Base-by-base conservation (phyloP, 257 asterid genomes). In the Nicotiana knightiana region DNA sequence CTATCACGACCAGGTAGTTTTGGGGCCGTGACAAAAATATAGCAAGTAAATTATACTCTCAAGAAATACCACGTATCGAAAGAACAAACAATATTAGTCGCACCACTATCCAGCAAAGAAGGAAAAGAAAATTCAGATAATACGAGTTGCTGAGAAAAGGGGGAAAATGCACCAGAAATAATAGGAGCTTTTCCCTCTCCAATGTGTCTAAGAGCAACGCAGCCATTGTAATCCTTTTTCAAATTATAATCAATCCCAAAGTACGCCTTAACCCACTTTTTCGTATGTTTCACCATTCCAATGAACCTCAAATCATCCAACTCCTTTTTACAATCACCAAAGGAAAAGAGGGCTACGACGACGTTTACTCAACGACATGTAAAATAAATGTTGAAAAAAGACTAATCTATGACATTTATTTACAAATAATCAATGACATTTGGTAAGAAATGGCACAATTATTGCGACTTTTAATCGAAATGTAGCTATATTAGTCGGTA, bases 251-350 rank as follows among this genome's bases (percentile, higher is more conserved):
- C 89, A 61, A 95, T 90, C 62, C 97, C 93, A 85, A 93, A 92
- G 61, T 90, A 93, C 54, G 91, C 86, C 87, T 91, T 94, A 79
- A 86, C 46, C 99, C 98, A 95, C 88, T 81, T 91, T 88, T 84
- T 90, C 93, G 75, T 92, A 83, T 95, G 99, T 37, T 82, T 88
- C 62, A 91, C 97, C 58, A 84, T 3, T 51, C 85, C 88, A 84
- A 86, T 87, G 81, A 84, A 90, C 91, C 97, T 92, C 89, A 91
- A 64, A 28, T 82, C 89, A 87, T 84, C 92, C 93, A 95, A 75
- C 87, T 90, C 97, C 85, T 85, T 84, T 73, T 91, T 88, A 24
- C 91, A 77, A 78, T 86, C 85, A 35, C 39, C 5, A 35, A 6
- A 35, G 7, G 39, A 35, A 35, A 35, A 32, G 39, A 35, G 7